Percentiles rank a stretch among this genome's conserved stretches.
phyloP scores from a whole-genome alignment of 352 stramenopile genomes.

The Pythium insidiosum region DNA sequence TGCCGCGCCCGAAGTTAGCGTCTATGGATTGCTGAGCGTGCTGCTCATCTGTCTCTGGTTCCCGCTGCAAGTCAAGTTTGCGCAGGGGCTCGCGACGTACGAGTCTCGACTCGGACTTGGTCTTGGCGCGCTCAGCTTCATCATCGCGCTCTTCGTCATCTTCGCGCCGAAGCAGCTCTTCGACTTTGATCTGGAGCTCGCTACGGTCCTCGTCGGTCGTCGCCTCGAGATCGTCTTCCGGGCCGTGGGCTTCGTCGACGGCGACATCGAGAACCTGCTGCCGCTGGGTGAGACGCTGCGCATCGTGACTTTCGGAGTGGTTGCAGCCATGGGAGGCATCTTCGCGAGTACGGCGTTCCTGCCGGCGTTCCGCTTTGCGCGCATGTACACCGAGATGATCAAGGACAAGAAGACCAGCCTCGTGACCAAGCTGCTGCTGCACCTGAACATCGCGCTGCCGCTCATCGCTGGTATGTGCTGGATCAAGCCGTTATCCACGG shows the following conservation, averaged over 20 bases:
- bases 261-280: slow-evolving; percentile 41
- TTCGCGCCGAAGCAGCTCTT: slow-evolving; percentile 46
- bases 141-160: slow-evolving; percentile 51
- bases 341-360: slow-evolving; percentile 63
- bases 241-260: slow-evolving; percentile 48
- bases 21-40: slow-evolving; percentile 54
- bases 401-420: slow-evolving; percentile 23
- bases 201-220: slow-evolving; percentile 20
- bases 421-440: slow-evolving; percentile 37
- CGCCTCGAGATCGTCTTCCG: slow-evolving; percentile 44
- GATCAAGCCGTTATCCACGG: slow-evolving; percentile 38
- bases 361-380: slow-evolving; percentile 65
- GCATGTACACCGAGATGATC: slow-evolving; percentile 73
- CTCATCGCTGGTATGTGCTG: slow-evolving; percentile 45
- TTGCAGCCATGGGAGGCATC: slow-evolving; percentile 33
- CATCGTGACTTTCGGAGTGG: slow-evolving; percentile 21
- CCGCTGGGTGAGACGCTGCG: slow-evolving; percentile 5
- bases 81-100: slow-evolving; percentile 46
- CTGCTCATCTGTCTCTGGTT: slow-evolving; percentile 69
- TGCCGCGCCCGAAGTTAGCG: slow-evolving; percentile 37
- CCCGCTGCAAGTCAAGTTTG: slow-evolving; percentile 64
- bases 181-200: slow-evolving; percentile 63
- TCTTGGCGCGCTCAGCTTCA: slow-evolving; percentile 44
- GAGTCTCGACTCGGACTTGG: slow-evolving; percentile 49
- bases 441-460: slow-evolving; percentile 64